These are phyloP conservation scores for Senna tora DNA, from an alignment of 306 rosid species.

Conservation along the genomic window DNA sequence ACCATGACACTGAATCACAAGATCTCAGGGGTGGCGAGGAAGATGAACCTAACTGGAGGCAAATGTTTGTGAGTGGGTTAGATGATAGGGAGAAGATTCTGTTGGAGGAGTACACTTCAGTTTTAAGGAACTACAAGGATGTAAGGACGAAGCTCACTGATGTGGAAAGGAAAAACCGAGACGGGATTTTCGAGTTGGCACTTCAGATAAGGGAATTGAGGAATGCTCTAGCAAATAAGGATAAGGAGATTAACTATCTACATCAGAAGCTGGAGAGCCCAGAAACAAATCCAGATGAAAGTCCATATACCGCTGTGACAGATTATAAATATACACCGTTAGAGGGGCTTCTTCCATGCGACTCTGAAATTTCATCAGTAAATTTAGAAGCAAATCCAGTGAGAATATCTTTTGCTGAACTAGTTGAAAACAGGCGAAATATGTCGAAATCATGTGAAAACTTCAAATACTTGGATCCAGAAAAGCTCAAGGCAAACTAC, in stretches of 20 bases:
- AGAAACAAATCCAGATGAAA: constrained; percentile 43
- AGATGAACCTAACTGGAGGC: constrained; percentile 52
- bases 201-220: constrained; percentile 75
- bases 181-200: constrained; percentile 65
- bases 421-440: constrained; percentile 23
- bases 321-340: constrained; percentile 45
- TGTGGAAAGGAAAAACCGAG: constrained; percentile 65
- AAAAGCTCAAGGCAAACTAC: constrained; percentile 30
- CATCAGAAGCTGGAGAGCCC: constrained; percentile 46
- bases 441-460: constrained; percentile 25
- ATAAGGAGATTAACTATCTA: constrained; percentile 62
- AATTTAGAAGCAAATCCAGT: constrained; percentile 27
- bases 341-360: constrained; percentile 40
- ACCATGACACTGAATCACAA: constrained; percentile 40
- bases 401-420: constrained; percentile 36
- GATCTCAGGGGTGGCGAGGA: constrained; percentile 42
- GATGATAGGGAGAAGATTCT: constrained; percentile 75
- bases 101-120: constrained; percentile 74
- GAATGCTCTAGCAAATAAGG: constrained; percentile 54
- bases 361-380: constrained; percentile 39
- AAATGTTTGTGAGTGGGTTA: constrained; percentile 59
- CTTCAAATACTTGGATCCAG: constrained; percentile 23
- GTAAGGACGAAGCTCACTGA: constrained; percentile 65
- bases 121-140: constrained; percentile 68
- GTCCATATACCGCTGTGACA: constrained; percentile 41